phyloP scores from a whole-genome alignment of 352 stramenopile species.

The Pythium sp. region DNA sequence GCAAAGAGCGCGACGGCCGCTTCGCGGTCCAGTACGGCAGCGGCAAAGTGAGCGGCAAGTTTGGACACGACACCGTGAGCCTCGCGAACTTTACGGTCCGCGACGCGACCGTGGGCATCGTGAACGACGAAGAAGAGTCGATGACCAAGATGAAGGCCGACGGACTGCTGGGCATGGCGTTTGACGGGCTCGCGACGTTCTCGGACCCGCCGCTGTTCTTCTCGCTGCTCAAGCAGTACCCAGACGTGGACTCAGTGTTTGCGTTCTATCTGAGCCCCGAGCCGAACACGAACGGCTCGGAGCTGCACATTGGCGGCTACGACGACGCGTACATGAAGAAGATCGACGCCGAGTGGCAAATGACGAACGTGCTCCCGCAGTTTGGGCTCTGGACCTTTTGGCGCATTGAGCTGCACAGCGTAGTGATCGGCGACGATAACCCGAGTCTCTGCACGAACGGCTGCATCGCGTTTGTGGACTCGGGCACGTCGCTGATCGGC shows the following conservation, averaged over 20 bases:
- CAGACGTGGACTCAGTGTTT: slow-evolving; percentile 84
- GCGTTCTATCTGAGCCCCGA: slow-evolving; percentile 96
- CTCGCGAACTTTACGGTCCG: slow-evolving; percentile 45
- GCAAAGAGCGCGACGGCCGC: slow-evolving; percentile 27
- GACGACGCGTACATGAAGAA: slow-evolving; percentile 47
- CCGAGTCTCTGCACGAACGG: slow-evolving; percentile 47
- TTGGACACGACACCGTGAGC: slow-evolving; percentile 53
- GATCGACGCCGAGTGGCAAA: slow-evolving; percentile 57
- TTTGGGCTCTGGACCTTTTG: slow-evolving; percentile 86
- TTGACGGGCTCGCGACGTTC: slow-evolving; percentile 89
- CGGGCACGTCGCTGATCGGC: slow-evolving; percentile 95
- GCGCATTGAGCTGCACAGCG: slow-evolving; percentile 67
- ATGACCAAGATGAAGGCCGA: slow-evolving; percentile 89
- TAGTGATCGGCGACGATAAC: slow-evolving; percentile 41
- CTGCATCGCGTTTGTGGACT: slow-evolving; percentile 94
- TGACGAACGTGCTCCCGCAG: slow-evolving; percentile 70
- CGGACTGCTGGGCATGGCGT: slow-evolving; percentile 95
- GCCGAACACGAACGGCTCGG: slow-evolving; percentile 64
- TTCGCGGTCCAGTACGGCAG: slow-evolving; percentile 80
- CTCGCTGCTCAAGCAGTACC: slow-evolving; percentile 56
- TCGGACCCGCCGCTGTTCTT: slow-evolving; percentile 76
- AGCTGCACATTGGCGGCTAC: slow-evolving; percentile 70
- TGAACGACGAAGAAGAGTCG: slow-evolving; percentile 61
- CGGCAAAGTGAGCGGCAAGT: slow-evolving; percentile 61
- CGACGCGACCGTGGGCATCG: slow-evolving; percentile 57